A percentile compares a stretch with the other conserved stretches of the same genome.
Evolutionary conservation across 352 stramenopile species (phyloP).

Genomic region (Globisporangium radiosum): DNA sequence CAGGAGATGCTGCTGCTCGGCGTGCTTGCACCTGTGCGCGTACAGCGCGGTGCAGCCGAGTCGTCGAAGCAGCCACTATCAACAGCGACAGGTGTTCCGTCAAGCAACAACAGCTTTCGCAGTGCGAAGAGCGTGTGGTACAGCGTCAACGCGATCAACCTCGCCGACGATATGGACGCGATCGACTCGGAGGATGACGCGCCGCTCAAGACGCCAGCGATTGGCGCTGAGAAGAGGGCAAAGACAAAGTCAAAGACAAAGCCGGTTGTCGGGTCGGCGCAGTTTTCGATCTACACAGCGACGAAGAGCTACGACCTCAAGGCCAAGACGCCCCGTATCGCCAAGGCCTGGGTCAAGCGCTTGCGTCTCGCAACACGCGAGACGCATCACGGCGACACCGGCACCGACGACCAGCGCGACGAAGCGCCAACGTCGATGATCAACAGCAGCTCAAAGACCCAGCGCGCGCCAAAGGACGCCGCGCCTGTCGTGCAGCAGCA

Average conservation of each 20-base stretch:
- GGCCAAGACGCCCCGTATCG: constrained; percentile 64
- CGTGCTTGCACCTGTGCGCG: constrained; percentile 44
- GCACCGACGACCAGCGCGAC: constrained; percentile 14
- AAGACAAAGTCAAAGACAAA: constrained; percentile 16
- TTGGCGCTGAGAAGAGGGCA: background rate
- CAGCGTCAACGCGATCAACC: constrained; percentile 66
- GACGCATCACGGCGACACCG: constrained; percentile 4
- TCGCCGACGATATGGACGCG: constrained; percentile 64
- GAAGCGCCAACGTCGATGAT: constrained; percentile 23
- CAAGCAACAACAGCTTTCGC: constrained; percentile 40
- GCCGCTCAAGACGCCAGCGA: constrained; percentile 11
- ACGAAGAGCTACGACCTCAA: constrained; percentile 86
- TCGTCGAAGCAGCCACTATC: constrained; percentile 11
- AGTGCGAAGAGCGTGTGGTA: constrained; percentile 80
- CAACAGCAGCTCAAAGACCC: constrained; percentile 20
- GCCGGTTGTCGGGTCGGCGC: constrained; percentile 39
- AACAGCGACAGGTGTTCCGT: no score
- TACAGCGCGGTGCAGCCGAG: constrained; percentile 6
- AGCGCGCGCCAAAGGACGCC: constrained; percentile 27
- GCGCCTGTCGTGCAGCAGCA: constrained; percentile 57
- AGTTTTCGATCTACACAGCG: constrained; percentile 84
- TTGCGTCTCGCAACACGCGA: constrained; percentile 58
- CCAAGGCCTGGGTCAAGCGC: constrained; percentile 59
- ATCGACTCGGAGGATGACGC: constrained; percentile 42
- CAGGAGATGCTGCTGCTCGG: constrained; percentile 75